Base-by-base conservation (phyloP, 176 grass and related monocot species). In the Raddia distichophylla region DNA sequence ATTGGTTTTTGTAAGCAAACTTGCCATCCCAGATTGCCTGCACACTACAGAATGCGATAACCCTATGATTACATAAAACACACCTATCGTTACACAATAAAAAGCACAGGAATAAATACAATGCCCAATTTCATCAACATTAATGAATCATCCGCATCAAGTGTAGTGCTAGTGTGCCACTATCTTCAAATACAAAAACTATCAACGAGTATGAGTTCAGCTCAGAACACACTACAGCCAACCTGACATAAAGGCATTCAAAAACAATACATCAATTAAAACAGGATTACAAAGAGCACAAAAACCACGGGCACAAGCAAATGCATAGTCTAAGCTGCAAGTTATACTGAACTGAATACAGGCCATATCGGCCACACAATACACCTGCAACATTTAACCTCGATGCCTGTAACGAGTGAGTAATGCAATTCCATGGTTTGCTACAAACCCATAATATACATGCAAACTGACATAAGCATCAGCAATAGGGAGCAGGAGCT, bases 401-500 rank as follows among this genome's bases (percentile, higher is more conserved):
- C 35, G 5, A 77, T 49, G 0, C 11, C 3, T 61, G 37, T 20
- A 3, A 37, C 11, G 44, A 82, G 0, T 49, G 44, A 82, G 0
- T 49, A 60, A 56, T 76, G 2, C 4, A 62, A 17, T 62, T 34
- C 48, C 8, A 62, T 43, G 27, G 43, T 6, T 5, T 49, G 45
- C 18, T 34, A 51, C 4, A 43, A 13, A 67, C 0, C 13, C 48
- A 40, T 11, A 77, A 49, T 1, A 7, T 64, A 17, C 17, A 64
- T 64, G 53, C 8, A 5, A 54, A 50, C 59, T 65, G 13, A 10
- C 59, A 11, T 4, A 64, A 63, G 52, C 52, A 40, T 20, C 5
- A n/a, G 27, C 15, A 33, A 65, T 33, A 44, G 22, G 45, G 49
- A 40, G 37, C 4, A 27, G 37, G 37, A 82, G 84, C 85, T 81